These are phyloP conservation scores for Stenogyne calaminthoides DNA, from an alignment of 305 asterid species.

Conservation along the genomic window DNA sequence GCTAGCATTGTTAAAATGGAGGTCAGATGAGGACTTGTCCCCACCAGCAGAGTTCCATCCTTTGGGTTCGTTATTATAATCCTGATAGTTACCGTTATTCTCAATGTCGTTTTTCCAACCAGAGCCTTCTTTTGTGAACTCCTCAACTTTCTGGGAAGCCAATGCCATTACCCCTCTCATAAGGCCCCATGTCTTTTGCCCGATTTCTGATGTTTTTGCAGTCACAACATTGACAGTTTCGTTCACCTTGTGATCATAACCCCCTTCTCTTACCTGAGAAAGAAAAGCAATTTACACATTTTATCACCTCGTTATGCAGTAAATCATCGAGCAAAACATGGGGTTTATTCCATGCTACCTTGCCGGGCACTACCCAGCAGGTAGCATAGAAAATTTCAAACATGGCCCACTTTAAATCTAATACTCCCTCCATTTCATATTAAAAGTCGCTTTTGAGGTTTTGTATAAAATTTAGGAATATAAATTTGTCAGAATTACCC, in stretches of 20 bases:
- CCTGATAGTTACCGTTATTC: slow-evolving; percentile 60
- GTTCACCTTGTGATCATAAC: slow-evolving; percentile 86
- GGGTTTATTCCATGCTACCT: not conserved
- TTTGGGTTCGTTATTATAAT: slow-evolving; percentile 52
- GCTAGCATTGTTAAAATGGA: slow-evolving; percentile 48
- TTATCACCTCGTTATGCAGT: not conserved
- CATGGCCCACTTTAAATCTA: not conserved
- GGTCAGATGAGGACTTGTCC: slow-evolving; percentile 50
- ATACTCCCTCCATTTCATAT: too few relatives aligned
- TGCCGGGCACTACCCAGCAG: too few relatives aligned
- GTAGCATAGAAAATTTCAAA: too few relatives aligned
- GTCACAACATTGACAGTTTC: slow-evolving; percentile 90
- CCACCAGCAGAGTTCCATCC: slow-evolving; percentile 64
- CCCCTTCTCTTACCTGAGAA: slow-evolving; percentile 87
- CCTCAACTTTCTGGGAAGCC: slow-evolving; percentile 97
- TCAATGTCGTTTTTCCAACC: slow-evolving; percentile 64
- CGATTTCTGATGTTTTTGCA: slow-evolving; percentile 86
- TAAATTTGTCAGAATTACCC: too few relatives aligned
- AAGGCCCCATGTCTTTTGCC: slow-evolving; percentile 94
- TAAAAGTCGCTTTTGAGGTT: too few relatives aligned
- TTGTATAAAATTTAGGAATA: too few relatives aligned
- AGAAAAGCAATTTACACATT: slow-evolving; percentile 6
- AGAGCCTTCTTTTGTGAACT: slow-evolving; percentile 69
- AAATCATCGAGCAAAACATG: not conserved
- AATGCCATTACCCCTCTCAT: slow-evolving; percentile 94